phyloP scores from a whole-genome alignment of 768 basidiomycete genomes.

The Lenzites betulinus region DNA sequence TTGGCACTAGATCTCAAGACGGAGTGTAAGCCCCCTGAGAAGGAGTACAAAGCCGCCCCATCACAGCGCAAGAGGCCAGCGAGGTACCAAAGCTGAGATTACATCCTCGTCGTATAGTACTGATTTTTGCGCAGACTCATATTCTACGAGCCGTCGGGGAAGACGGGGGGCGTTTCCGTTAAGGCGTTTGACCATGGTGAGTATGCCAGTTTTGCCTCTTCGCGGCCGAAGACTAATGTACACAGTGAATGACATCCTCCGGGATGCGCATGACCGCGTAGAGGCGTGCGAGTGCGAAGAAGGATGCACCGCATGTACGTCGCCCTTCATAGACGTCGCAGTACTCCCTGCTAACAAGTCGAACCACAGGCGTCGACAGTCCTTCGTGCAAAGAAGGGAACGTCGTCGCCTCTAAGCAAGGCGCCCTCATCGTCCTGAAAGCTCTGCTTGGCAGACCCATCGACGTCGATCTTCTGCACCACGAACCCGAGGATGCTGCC shows the following conservation, averaged over 20 bases:
- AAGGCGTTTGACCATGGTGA: constrained; percentile 84
- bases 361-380: constrained; percentile 62
- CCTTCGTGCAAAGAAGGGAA: constrained; percentile 69
- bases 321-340: background rate
- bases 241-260: constrained; percentile 56
- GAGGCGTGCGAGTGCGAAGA: constrained; percentile 63
- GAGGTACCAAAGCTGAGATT: constrained; percentile 39
- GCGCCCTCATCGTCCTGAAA: constrained; percentile 68
- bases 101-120: background rate
- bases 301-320: constrained; percentile 73
- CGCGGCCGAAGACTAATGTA: background rate
- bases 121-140: constrained; percentile 55
- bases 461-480: constrained; percentile 39
- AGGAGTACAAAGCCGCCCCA: constrained; percentile 59
- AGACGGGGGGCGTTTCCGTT: constrained; percentile 68
- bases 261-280: constrained; percentile 57
- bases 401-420: constrained; percentile 70
- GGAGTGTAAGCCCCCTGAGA: constrained; percentile 81
- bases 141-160: constrained; percentile 75
- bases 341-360: background rate
- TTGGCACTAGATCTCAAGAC: constrained; percentile 71
- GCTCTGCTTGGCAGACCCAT: constrained; percentile 52
- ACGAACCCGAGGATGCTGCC: constrained; percentile 14
- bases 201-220: constrained; percentile 12
- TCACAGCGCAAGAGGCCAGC: constrained; percentile 69